phyloP scores from a whole-genome alignment of 2,329 filamentous ascomycete species.

The Botrytis porri region DNA sequence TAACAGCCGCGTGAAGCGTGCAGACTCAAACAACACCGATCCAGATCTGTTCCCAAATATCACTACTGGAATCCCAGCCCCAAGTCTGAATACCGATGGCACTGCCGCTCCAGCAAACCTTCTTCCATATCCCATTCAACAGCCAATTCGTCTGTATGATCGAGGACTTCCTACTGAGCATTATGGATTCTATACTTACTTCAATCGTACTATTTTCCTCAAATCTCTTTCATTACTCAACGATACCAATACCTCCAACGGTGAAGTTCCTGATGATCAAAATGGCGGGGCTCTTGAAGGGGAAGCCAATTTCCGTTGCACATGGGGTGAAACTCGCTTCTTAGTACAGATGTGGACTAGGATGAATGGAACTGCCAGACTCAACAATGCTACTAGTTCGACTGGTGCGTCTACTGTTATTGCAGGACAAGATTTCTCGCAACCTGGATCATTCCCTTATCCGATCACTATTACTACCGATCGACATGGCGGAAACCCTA shows the following conservation, averaged over 20 bases:
- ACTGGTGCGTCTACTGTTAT: constrained; percentile 20
- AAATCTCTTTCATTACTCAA: constrained; percentile 54
- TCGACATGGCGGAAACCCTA: constrained; percentile 57
- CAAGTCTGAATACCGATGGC: constrained; percentile 63
- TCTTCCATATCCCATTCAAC: constrained; percentile 66
- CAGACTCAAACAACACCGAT: constrained; percentile 22
- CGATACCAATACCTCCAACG: constrained; percentile 41
- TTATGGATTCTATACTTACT: constrained; percentile 93
- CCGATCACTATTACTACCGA: constrained; percentile 60
- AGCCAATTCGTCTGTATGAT: constrained; percentile 83
- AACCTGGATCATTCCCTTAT: constrained; percentile 61
- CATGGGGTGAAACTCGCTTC: constrained; percentile 59
- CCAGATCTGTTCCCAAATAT: constrained; percentile 41
- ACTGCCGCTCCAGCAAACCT: constrained; percentile 69
- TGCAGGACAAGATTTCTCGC: constrained; percentile 34
- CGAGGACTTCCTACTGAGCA: constrained; percentile 77
- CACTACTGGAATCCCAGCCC: constrained; percentile 58
- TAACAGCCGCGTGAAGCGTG: constrained; percentile 26
- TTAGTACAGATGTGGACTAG: constrained; percentile 66
- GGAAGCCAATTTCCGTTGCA: constrained; percentile 55
- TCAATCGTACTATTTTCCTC: constrained; percentile 81
- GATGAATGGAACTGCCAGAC: constrained; percentile 43
- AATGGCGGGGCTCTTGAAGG: constrained; percentile 53
- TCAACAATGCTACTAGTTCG: constrained; percentile 39
- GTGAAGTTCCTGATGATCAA: constrained; percentile 47